Conservation (phyloP, 148 eudicot species). For the Pouteria glomerata region DNA sequence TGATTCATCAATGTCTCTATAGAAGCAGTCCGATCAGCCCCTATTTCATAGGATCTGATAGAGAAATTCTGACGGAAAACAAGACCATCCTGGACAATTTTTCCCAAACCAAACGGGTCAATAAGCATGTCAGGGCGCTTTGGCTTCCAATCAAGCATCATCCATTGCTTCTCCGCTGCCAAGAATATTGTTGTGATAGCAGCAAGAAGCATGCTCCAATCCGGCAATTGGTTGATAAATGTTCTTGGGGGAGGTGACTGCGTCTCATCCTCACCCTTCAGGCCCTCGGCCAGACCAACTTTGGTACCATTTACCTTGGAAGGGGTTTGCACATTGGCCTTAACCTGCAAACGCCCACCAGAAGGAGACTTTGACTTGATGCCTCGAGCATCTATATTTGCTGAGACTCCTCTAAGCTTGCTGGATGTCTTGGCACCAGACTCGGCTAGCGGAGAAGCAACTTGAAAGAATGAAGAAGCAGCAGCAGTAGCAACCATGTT, state of each 20-base stretch:
- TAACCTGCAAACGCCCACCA: slow-evolving; percentile 51
- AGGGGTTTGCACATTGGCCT: slow-evolving; percentile 83
- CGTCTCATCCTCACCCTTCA: slow-evolving; percentile 45
- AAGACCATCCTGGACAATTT: slow-evolving; percentile 79
- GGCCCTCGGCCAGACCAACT: slow-evolving; percentile 42
- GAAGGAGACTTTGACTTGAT: slow-evolving; percentile 50
- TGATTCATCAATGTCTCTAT: slow-evolving; percentile 98
- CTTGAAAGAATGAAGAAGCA: slow-evolving; percentile 53
- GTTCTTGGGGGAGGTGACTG: slow-evolving; percentile 71
- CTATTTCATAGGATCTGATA: slow-evolving; percentile 93
- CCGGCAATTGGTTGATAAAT: slow-evolving; percentile 90
- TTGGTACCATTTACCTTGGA: slow-evolving; percentile 74
- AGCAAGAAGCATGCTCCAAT: slow-evolving; percentile 99
- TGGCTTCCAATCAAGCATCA: slow-evolving; percentile 98
- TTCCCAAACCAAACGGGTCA: slow-evolving; percentile 87
- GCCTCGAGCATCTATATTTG: slow-evolving; percentile 51
- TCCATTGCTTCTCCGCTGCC: slow-evolving; percentile 99
- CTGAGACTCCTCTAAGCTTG: slow-evolving; percentile 39
- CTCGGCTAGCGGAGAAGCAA: slow-evolving; percentile 46
- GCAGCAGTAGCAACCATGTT: slow-evolving; percentile 87
- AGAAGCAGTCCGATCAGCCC: slow-evolving; percentile 93
- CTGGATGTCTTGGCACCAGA: slow-evolving; percentile 45
- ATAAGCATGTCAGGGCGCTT: slow-evolving; percentile 71
- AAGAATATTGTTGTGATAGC: slow-evolving; percentile 92
- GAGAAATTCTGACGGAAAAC: slow-evolving; percentile 90